Evolutionary conservation across 192 early-diverging fungal species (phyloP).

Genomic region (Backusella liffmaniae): DNA sequence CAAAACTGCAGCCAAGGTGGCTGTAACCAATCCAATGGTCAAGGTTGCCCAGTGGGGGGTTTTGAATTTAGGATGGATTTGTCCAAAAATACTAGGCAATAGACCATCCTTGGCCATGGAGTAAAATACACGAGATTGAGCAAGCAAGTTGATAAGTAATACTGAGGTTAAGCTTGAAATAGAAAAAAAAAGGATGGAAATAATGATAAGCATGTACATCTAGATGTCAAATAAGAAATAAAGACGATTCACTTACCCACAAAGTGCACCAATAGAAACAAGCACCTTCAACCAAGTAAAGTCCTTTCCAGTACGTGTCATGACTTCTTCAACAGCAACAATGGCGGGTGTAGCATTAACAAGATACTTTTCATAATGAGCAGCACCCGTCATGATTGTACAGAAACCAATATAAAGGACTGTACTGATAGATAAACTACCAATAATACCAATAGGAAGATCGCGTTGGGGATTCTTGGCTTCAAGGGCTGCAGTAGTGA

Average conservation of each 20-base stretch:
- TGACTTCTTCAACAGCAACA: conserved; percentile 33
- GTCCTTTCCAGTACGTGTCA: conserved; percentile 35
- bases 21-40: conserved; percentile 61
- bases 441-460: conserved; percentile 86
- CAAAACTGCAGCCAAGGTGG: conserved; percentile 68
- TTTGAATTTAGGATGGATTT: conserved; percentile 68
- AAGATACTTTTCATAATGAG: conserved; percentile 51
- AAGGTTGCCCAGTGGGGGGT: conserved; percentile 78
- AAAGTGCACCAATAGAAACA: conserved; percentile 73
- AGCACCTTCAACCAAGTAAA: conserved; percentile 71
- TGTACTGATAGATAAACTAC: conserved; percentile 74
- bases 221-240: background rate
- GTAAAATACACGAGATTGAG: conserved; percentile 86
- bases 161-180: conserved; percentile 63
- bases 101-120: conserved; percentile 88
- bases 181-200: background rate
- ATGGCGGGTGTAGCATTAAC: conserved; percentile 57
- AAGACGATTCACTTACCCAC: conserved; percentile 38
- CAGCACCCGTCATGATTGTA: conserved; percentile 73
- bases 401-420: conserved; percentile 70
- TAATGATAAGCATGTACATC: background rate
- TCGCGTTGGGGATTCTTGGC: conserved; percentile 75
- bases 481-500: conserved; percentile 86
- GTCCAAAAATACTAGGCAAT: conserved; percentile 69
- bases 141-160: conserved; percentile 72